Base-by-base conservation (phyloP, 176 grass and related monocot species). In the Alloteropsis semialata region DNA sequence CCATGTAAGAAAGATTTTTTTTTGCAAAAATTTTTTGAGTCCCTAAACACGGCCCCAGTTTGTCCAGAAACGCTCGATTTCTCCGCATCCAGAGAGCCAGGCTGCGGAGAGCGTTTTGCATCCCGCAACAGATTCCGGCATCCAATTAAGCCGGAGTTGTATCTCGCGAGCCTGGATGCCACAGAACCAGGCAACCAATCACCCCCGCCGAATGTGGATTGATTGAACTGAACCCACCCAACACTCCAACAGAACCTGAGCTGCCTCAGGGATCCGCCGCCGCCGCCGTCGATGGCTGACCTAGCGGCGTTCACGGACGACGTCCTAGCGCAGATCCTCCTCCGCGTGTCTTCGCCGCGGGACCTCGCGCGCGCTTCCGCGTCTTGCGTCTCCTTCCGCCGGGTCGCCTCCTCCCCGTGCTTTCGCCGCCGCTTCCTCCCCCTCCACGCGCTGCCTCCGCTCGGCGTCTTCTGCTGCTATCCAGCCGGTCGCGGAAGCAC, bases 321-420 rank as follows among this genome's bases (percentile, higher is more conserved):
- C 70, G 53, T 89, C 24, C 34, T 81, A 36, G 70, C 65, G 25
- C 81, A 87, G 14, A 72, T 88, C 56, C 81, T 88, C 16, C 16
- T 78, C 81, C 71, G 63, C 33, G 12, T 82, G 4, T 37, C 65
- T 0, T 60, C 75, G 1, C 39, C 42, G 17, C 1, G 9, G 33
- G 82, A 87, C 37, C 87, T 89, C 41, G 39, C 48, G 2, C 76
- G 75, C 16, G 68, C 76, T 5, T 81, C 90, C 7, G 65, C 65
- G 1, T 60, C 77, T 17, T 88, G 65, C 37, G 42, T 41, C 32
- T 50, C 65, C 72, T 62, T 80, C 54, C 65, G 42, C 49, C 87
- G 81, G 69, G 60, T 89, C 13, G 60, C 49, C 76, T 49, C 81
- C 29, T 67, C 60, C 59, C 30, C 72, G 32, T 49, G 43, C 63